phyloP scores from a whole-genome alignment of 1,284 basidiomycete genomes.

The Malassezia caprae region DNA sequence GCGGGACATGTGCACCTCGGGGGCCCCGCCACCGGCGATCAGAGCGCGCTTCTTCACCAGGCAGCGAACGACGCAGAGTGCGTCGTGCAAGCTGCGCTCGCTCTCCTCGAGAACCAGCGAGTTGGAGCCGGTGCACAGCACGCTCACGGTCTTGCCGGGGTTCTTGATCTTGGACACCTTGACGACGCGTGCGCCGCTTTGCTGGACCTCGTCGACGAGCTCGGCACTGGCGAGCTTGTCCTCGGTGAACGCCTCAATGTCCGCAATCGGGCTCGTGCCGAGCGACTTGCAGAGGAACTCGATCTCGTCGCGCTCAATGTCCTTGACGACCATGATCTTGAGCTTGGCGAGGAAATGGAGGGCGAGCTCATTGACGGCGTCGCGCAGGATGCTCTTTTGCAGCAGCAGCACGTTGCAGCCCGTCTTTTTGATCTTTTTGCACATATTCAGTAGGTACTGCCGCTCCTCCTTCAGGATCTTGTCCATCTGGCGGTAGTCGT shows the following conservation, averaged over 20 bases:
- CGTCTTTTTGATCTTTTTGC: conserved; percentile 98
- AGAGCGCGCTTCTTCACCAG: conserved; percentile 97
- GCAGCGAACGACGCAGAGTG: conserved; percentile 92
- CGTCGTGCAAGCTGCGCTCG: conserved; percentile 94
- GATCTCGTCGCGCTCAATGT: conserved; percentile 97
- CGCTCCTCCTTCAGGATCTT: conserved; percentile 99
- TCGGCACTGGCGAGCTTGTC: conserved; percentile 97
- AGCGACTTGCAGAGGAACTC: conserved; percentile 92
- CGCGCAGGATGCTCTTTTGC: conserved; percentile 96
- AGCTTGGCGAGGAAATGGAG: conserved; percentile 96
- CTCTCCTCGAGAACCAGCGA: conserved; percentile 90
- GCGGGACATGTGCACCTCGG: conserved; percentile 96
- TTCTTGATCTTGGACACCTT: conserved; percentile 92
- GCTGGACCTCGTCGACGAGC: conserved; percentile 78
- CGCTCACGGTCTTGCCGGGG: conserved; percentile 83
- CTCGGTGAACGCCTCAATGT: conserved; percentile 96
- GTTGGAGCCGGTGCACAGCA: conserved; percentile 91
- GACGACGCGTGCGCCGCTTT: conserved; percentile 80
- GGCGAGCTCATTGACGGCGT: conserved; percentile 96
- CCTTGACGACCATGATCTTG: conserved; percentile 93
- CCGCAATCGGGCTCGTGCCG: conserved; percentile 89
- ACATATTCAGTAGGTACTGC: conserved; percentile 92
- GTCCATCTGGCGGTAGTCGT: conserved; percentile 99
- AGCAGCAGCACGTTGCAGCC: conserved; percentile 98
- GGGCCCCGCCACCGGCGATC: conserved; percentile 92